Evolutionary conservation across 805 yeast species (phyloP), one percentile per base, ranked within the genome.

Genomic region (Teunomyces barrocoloradensis): DNA sequence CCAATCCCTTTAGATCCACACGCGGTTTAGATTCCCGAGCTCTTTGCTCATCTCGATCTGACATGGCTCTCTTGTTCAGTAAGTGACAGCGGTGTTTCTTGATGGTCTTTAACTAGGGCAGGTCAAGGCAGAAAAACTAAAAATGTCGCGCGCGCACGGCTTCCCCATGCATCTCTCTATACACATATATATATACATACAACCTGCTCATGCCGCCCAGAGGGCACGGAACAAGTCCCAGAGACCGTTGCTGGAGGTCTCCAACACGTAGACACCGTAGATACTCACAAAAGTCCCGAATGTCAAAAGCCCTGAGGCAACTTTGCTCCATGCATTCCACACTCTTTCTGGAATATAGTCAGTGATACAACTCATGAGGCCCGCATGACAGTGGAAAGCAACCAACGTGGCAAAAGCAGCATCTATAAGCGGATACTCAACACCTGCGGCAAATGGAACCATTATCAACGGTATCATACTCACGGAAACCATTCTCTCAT

Each of bases 321-420:
- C 71, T 51, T 77, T 76, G 70, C 89, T 85, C 78, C 87, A 81
- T 36, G 74, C 66, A 32, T 96, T 96, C 68, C 85, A 94, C 20
- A 84, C 88, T 65, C 99, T 80, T 63, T 74, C 69, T 36, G 97
- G 97, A 47, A 92, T 85, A 71, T 92, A 94, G 69, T 92, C 99
- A 50, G 84, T 84, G 60, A 94, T 90, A 75, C 97, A 92, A 40
- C 95, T 77, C 67, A 86, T 86, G 70, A 94, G 81, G 10, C 98
- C 99, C 57, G 86, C 80, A 67, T 85, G 89, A 47, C 86, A 77
- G 71, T 94, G 98, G 50, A 84, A 78, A 57, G 92, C 69, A 44
- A 89, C 66, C 30, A 84, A 69, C 25, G 84, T 69, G 20, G 88
- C 80, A 55, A 89, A 77, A 1, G 81, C 60, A 5, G 95, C 80